Base-by-base conservation (phyloP, 257 asterid species). In the Solanum chiquidenum region DNA sequence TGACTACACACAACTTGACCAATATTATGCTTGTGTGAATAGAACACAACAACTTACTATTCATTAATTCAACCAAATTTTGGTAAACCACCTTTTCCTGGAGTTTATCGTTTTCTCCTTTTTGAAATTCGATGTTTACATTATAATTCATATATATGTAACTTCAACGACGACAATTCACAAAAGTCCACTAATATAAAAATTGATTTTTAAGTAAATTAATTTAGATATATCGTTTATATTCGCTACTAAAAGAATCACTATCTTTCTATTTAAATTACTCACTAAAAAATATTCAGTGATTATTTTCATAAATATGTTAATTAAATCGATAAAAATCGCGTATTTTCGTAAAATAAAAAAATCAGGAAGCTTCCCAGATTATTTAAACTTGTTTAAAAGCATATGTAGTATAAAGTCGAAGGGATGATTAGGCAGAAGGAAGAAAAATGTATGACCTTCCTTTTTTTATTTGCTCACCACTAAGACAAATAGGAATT, bases 321-420 rank as follows among this genome's bases (percentile, higher is more conserved):
- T 62, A 10, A 62, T 62, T 62, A 4, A 62, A 62, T n/a, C 0
- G 0, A 3, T 0, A 6, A n/a, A 1, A 2, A 1, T 55, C 0
- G 1, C 4, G 12, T 55, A 0, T 18, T 55, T 6, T 18, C 10
- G 0, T 18, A 55, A 55, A 55, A 55, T 55, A 18, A 1, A 18
- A 18, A 52, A 55, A 52, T 18, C 2, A 55, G 21, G 21, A 55
- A 55, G 64, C 64, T 55, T 55, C 64, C 14, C 58, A 46, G 20
- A 68, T 68, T 68, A 35, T 71, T 72, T 7, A 72, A 72, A 33
- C 38, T 72, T 33, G 42, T 18, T 72, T 13, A 72, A 72, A 31
- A 33, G 14, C 40, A 13, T 71, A 16, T 0, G 77, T 31, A 71
- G 40, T 29, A 33, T 7, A 71, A 71, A 71, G 42, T 33, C 77